Evolutionary conservation across 768 basidiomycete species (phyloP).

Genomic region (Boletus tylopilopsis): DNA sequence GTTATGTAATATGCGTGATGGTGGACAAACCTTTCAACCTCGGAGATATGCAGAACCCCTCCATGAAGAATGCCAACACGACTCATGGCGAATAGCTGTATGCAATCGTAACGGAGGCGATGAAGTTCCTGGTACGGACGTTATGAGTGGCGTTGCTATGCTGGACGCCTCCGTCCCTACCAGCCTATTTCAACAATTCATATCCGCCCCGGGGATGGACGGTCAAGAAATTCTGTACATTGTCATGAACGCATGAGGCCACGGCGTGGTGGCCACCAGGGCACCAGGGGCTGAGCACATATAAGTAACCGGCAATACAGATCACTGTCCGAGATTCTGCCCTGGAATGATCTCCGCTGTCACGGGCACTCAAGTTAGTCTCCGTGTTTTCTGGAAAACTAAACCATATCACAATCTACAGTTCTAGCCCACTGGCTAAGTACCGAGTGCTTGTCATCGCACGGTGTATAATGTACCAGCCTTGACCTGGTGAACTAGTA

Average conservation of each 20-base stretch:
- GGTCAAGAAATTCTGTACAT: not conserved
- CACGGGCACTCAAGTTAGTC: too few relatives aligned
- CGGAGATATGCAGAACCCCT: not conserved
- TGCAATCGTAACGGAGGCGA: not conserved
- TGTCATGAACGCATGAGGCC: too few relatives aligned
- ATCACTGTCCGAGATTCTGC: not conserved
- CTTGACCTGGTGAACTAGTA: too few relatives aligned
- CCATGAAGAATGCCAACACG: constrained; percentile 3
- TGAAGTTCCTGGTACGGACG: not conserved
- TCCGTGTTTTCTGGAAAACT: too few relatives aligned
- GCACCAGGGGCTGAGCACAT: too few relatives aligned
- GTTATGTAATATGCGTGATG: not conserved
- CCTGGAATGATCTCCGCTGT: not conserved
- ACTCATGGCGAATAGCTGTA: constrained; percentile 2
- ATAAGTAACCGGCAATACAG: not conserved
- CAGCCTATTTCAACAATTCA: not conserved
- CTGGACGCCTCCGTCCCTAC: constrained; percentile 2
- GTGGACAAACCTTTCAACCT: not conserved
- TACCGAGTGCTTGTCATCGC: not conserved
- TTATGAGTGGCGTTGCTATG: constrained; percentile 3
- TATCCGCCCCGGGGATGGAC: not conserved
- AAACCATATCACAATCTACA: not conserved
- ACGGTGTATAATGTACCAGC: too few relatives aligned
- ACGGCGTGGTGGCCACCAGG: too few relatives aligned
- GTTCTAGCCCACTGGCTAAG: not conserved